A percentile compares a stretch with the other conserved stretches of the same genome.
phyloP scores from a whole-genome alignment of 805 yeast species.

The Brettanomyces nanus region DNA sequence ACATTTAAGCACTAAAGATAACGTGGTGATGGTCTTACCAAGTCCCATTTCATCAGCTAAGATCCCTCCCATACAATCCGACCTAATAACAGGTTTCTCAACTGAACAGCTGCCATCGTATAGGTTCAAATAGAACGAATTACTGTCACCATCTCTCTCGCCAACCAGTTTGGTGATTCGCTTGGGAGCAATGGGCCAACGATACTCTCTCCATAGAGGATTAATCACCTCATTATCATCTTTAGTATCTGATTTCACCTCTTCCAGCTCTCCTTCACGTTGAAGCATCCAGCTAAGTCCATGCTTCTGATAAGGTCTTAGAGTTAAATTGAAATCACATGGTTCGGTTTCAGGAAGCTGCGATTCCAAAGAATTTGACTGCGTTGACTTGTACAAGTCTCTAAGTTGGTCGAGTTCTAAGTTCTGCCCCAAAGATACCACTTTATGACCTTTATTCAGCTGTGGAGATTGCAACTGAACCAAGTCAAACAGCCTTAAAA shows the following conservation, averaged over 20 bases:
- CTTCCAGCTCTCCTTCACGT: conserved; percentile 55
- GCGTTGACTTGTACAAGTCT: conserved; percentile 65
- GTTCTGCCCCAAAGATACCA: background rate
- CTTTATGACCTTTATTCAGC: background rate
- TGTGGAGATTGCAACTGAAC: conserved; percentile 7
- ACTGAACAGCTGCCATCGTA: conserved; percentile 73
- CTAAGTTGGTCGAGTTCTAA: conserved; percentile 66
- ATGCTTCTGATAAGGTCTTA: conserved; percentile 75
- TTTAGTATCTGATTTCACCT: conserved; percentile 20
- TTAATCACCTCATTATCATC: conserved; percentile 39
- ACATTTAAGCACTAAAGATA: conserved; percentile 61
- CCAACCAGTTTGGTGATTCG: conserved; percentile 3
- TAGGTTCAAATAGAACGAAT: conserved; percentile 61
- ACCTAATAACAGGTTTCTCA: conserved; percentile 55
- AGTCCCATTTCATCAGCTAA: conserved; percentile 96
- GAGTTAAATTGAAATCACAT: conserved; percentile 42
- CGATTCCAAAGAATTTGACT: conserved; percentile 33
- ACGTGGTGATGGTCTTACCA: conserved; percentile 84
- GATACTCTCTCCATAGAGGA: conserved; percentile 77
- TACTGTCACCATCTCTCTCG: background rate
- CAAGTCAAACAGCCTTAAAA: conserved; percentile 12
- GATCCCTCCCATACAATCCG: conserved; percentile 70
- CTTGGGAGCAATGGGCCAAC: conserved; percentile 49
- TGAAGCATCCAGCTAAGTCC: conserved; percentile 88
- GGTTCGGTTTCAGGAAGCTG: conserved; percentile 57